Conservation (phyloP, 768 basidiomycete species). For the Stropharia rugosoannulata region DNA sequence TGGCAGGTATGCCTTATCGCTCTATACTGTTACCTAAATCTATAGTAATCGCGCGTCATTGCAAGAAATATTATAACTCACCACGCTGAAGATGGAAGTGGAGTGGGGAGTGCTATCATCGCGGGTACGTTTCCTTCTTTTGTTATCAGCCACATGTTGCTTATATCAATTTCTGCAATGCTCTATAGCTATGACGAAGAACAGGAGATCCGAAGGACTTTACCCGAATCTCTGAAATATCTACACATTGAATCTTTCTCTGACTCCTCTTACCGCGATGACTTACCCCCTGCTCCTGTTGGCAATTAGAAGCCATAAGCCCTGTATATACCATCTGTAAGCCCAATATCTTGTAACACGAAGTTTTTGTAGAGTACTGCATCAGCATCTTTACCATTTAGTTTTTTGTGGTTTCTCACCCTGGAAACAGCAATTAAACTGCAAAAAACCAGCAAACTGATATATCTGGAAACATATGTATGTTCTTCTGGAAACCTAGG, state of each 20-base stretch:
- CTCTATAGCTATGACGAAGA: constrained; percentile 70
- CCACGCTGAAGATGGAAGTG: constrained; percentile 89
- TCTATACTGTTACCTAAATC: neutral
- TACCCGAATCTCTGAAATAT: constrained; percentile 20
- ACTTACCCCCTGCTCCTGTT: neutral
- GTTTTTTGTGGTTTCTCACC: no score
- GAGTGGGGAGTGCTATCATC: constrained; percentile 96
- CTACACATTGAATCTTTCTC: neutral
- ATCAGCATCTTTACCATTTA: no score
- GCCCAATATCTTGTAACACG: neutral
- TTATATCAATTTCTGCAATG: constrained; percentile 2
- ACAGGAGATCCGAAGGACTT: constrained; percentile 18
- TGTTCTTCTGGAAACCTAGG: no score
- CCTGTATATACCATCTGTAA: neutral
- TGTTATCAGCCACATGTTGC: neutral
- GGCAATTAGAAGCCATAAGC: neutral
- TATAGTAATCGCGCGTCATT: neutral
- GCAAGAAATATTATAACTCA: constrained; percentile 69
- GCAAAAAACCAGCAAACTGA: no score
- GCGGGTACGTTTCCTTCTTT: constrained; percentile 44
- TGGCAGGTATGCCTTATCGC: constrained; percentile 66
- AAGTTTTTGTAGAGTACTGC: neutral
- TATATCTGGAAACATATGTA: no score
- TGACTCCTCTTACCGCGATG: no score
- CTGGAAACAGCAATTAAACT: no score